A percentile compares a stretch with the other conserved stretches of the same genome.
Evolutionary conservation across 305 asterid species (phyloP).

Genomic region (Solanum hybrid): DNA sequence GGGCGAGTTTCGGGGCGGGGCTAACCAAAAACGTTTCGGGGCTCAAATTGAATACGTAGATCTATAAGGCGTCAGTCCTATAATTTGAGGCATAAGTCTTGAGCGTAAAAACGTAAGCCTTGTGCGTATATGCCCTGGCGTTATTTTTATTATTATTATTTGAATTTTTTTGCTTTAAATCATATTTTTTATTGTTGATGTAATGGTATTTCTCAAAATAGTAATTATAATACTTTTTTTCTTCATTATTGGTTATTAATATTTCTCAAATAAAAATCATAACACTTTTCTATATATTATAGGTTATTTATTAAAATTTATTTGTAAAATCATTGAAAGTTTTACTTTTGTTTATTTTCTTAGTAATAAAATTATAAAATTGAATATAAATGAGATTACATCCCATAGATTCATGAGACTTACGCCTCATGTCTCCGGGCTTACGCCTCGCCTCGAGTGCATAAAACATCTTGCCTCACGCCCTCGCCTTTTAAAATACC

Average conservation of each 20-base stretch:
- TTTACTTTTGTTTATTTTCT: too few relatives aligned
- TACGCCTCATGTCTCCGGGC: not conserved
- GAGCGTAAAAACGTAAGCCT: not conserved
- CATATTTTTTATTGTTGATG: not conserved
- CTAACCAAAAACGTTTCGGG: not conserved
- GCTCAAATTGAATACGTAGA: not conserved
- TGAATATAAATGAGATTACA: too few relatives aligned
- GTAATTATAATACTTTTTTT: not conserved
- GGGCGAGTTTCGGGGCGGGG: not conserved
- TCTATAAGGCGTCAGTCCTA: not conserved
- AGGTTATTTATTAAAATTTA: not conserved
- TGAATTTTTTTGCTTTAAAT: not conserved
- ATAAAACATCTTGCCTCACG: not conserved
- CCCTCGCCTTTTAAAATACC: not conserved
- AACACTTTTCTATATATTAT: too few relatives aligned
- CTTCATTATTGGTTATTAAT: not conserved
- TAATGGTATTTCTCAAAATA: too few relatives aligned
- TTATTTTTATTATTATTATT: too few relatives aligned
- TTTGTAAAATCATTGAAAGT: not conserved
- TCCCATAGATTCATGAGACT: not conserved
- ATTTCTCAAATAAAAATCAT: not conserved
- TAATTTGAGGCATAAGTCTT: too few relatives aligned
- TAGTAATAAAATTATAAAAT: not conserved
- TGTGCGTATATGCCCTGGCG: not conserved
- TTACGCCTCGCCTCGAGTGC: not conserved